Conservation (phyloP, 148 eudicot species). For the Vaccinium myrtillus region DNA sequence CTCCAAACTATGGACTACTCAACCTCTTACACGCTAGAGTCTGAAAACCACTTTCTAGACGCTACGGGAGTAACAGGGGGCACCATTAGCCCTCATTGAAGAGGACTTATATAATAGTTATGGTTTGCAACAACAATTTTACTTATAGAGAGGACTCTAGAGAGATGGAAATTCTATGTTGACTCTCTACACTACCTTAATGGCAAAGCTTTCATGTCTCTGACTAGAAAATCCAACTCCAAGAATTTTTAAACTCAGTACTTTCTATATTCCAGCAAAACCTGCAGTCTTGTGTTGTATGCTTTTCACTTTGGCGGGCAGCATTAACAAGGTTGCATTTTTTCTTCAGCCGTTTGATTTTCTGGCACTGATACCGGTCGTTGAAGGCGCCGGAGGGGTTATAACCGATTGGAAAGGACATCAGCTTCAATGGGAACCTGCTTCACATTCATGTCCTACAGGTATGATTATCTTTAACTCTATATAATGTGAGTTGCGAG, state of each 20-base stretch:
- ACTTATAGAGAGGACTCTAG: background rate
- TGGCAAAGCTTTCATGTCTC: background rate
- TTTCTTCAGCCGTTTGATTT: constrained; percentile 79
- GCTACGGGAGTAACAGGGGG: background rate
- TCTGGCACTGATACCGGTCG: constrained; percentile 79
- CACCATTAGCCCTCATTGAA: too few species aligned
- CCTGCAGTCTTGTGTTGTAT: background rate
- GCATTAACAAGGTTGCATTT: background rate
- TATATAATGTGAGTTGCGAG: background rate
- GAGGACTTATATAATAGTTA: background rate
- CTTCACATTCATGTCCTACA: constrained; percentile 50
- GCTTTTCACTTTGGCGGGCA: background rate
- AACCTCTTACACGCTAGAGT: background rate
- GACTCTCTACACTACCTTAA: background rate
- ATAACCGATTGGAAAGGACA: constrained; percentile 88
- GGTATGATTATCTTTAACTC: constrained; percentile 31
- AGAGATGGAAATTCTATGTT: background rate
- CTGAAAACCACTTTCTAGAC: background rate
- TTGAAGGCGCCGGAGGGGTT: constrained; percentile 89
- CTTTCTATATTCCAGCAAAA: background rate
- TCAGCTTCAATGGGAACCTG: constrained; percentile 74
- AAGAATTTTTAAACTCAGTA: background rate
- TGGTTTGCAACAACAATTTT: background rate
- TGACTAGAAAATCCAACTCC: background rate
- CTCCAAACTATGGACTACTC: background rate